Evolutionary conservation across 345 rosid genomes (phyloP).

Genomic region (Viola odorata): DNA sequence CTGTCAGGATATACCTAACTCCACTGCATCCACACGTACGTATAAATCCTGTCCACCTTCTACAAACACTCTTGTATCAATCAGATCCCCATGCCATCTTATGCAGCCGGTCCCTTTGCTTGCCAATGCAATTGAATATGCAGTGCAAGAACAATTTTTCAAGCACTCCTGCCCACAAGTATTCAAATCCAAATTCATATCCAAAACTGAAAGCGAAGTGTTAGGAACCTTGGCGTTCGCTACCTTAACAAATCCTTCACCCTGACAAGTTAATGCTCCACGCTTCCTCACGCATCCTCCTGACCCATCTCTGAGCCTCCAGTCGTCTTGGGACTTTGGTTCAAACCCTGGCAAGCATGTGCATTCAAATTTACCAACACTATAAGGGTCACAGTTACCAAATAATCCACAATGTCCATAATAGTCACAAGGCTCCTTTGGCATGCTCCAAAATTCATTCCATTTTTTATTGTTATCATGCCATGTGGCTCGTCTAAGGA

Average conservation of each 20-base stretch:
- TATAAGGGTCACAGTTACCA: not conserved
- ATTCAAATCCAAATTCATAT: not conserved
- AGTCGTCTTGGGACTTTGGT: not conserved
- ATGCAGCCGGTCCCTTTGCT: not conserved
- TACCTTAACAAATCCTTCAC: constrained; percentile 42
- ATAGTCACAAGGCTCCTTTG: not conserved
- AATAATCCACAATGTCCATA: constrained; percentile 16
- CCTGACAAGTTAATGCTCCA: not conserved
- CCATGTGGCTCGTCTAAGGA: constrained; percentile 1
- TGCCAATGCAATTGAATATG: not conserved
- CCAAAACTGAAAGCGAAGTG: not conserved
- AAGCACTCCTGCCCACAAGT: not conserved
- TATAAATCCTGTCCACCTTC: not conserved
- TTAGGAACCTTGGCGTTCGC: constrained; percentile 8
- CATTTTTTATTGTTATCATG: not conserved
- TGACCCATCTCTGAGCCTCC: constrained; percentile 5
- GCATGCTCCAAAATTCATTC: not conserved
- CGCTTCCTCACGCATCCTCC: constrained; percentile 16
- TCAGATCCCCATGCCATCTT: constrained; percentile 13
- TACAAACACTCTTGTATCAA: not conserved
- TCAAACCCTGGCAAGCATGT: constrained; percentile 17
- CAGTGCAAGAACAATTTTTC: not conserved
- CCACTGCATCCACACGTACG: constrained; percentile 10
- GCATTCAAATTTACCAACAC: constrained; percentile 10
- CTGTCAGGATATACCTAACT: constrained; percentile 4